Evolutionary conservation across 2,329 filamentous ascomycete species (phyloP).

Genomic region (Neofusicoccum sp.): DNA sequence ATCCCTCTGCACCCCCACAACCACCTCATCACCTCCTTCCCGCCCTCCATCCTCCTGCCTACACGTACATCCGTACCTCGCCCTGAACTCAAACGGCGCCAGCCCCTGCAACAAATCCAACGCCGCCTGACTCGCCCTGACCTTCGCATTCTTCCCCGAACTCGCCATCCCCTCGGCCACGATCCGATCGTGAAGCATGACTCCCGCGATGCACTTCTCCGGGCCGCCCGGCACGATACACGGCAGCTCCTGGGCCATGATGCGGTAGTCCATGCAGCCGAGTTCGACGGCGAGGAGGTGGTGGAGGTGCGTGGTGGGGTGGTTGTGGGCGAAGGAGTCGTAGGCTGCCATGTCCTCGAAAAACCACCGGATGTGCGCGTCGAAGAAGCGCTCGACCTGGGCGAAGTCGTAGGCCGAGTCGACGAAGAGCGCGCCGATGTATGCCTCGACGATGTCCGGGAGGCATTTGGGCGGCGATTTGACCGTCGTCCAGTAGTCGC

Average conservation of each 20-base stretch:
- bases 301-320: conserved; percentile 72
- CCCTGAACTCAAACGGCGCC: conserved; percentile 58
- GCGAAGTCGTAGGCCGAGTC: conserved; percentile 78
- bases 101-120: conserved; percentile 52
- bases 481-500: conserved; percentile 43
- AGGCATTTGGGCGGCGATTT: conserved; percentile 71
- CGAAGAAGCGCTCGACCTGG: conserved; percentile 74
- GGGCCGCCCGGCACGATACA: conserved; percentile 47
- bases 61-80: conserved; percentile 65
- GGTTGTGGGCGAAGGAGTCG: conserved; percentile 80
- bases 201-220: conserved; percentile 61
- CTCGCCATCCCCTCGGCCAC: conserved; percentile 61
- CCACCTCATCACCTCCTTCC: background rate
- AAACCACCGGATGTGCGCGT: conserved; percentile 68
- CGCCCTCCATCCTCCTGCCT: background rate
- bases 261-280: conserved; percentile 61
- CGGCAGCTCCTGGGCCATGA: conserved; percentile 33
- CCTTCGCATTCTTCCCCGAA: conserved; percentile 71
- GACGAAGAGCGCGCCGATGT: conserved; percentile 86
- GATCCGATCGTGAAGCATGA: conserved; percentile 72
- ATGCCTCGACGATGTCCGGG: conserved; percentile 85
- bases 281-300: conserved; percentile 63
- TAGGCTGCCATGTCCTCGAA: conserved; percentile 86
- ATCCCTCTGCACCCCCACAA: background rate
- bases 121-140: conserved; percentile 62